These are phyloP conservation scores for Corymbia maculata DNA, from an alignment of 345 rosid species.

Conservation along the genomic window DNA sequence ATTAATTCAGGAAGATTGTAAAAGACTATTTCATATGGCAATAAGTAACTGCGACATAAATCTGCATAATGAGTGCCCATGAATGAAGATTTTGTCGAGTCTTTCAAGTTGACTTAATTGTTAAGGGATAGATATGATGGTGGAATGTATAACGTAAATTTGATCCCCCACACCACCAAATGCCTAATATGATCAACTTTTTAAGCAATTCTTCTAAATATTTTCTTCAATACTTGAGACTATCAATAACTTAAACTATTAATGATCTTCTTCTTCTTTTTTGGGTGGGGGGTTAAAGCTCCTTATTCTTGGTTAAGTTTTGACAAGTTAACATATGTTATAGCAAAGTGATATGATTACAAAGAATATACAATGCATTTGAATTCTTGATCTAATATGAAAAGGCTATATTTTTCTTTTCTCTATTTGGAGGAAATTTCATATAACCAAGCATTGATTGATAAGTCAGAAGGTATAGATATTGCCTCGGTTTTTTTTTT, in stretches of 20 bases:
- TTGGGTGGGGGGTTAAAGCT: neutral
- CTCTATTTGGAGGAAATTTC: neutral
- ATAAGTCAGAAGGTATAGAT: neutral
- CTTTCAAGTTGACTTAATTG: neutral
- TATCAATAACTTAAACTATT: neutral
- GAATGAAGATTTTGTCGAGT: neutral
- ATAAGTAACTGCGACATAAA: neutral
- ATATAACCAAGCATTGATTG: neutral
- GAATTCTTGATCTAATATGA: neutral
- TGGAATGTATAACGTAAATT: neutral
- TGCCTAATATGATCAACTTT: neutral
- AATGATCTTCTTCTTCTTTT: neutral
- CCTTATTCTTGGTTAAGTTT: neutral
- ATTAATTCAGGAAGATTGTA: neutral
- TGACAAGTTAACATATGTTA: neutral
- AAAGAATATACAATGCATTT: neutral
- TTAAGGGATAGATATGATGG: neutral
- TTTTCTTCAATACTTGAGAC: neutral
- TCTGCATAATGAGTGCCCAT: neutral
- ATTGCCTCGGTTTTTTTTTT: neutral
- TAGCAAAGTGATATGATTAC: neutral
- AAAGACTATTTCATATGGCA: neutral
- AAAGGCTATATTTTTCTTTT: neutral
- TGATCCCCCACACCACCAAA: neutral
- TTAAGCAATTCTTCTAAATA: neutral